These are phyloP conservation scores for Boletus subcaerulescens DNA, from an alignment of 768 basidiomycete genomes.

Conservation along the genomic window DNA sequence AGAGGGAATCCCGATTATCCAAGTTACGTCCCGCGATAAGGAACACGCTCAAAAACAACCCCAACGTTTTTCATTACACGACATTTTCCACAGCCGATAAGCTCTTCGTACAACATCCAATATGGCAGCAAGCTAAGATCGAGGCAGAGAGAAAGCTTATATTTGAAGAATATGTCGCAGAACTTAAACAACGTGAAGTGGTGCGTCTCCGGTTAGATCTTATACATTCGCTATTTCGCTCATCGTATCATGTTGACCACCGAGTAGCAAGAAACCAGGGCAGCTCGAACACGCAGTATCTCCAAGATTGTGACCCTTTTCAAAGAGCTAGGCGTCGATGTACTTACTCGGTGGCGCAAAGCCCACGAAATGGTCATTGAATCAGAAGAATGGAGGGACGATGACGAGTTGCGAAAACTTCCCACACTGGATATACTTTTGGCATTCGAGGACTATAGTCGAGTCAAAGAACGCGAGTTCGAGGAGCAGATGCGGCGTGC, in stretches of 20 bases:
- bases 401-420: conserved; percentile 74
- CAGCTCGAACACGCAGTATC: conserved; percentile 74
- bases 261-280: conserved; percentile 71
- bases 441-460: conserved; percentile 92
- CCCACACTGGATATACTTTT: conserved; percentile 90
- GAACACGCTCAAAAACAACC: conserved; percentile 83
- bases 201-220: conserved; percentile 43
- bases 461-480: conserved; percentile 85
- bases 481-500: conserved; percentile 80
- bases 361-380: conserved; percentile 75
- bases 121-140: conserved; percentile 85
- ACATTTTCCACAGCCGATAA: conserved; percentile 88
- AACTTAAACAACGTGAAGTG: conserved; percentile 86
- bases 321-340: conserved; percentile 85
- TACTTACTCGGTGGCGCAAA: conserved; percentile 89
- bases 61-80: conserved; percentile 87
- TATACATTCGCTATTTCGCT: not conserved
- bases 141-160: conserved; percentile 84
- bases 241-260: conserved; percentile 3
- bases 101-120: conserved; percentile 81
- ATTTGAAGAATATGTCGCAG: conserved; percentile 88
- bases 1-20: conserved; percentile 76
- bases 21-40: conserved; percentile 85
- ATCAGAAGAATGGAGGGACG: conserved; percentile 75
- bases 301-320: conserved; percentile 81